A percentile compares a stretch with the other conserved stretches of the same genome.
These are phyloP conservation scores for Coniochaeta sp. DNA, from an alignment of 2,329 filamentous ascomycete genomes.

Conservation along the genomic window DNA sequence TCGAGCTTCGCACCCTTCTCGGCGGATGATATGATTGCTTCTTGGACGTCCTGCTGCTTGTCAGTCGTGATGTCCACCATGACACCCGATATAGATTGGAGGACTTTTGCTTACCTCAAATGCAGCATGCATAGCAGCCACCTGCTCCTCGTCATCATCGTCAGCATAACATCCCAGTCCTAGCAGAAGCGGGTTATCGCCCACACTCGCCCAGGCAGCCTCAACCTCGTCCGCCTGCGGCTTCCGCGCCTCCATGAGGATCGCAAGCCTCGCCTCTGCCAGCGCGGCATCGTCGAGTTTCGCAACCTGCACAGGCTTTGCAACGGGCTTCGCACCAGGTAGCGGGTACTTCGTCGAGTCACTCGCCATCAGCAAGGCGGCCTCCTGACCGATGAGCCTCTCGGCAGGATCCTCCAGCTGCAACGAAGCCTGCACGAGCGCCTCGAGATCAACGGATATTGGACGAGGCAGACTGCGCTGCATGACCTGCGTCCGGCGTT, in stretches of 20 bases:
- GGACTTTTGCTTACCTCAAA: conserved; percentile 56
- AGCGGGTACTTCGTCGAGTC: conserved; percentile 71
- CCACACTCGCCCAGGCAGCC: conserved; percentile 43
- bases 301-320: conserved; percentile 51
- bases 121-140: conserved; percentile 55
- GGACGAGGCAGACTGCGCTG: conserved; percentile 78
- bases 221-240: conserved; percentile 44
- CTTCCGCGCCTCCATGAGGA: conserved; percentile 61
- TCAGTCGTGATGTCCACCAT: conserved; percentile 4
- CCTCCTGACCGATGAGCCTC: conserved; percentile 66
- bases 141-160: conserved; percentile 64
- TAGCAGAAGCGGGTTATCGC: conserved; percentile 55
- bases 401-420: conserved; percentile 56
- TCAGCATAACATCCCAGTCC: conserved; percentile 75
- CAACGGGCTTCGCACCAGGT: conserved; percentile 58
- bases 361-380: conserved; percentile 70
- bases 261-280: conserved; percentile 66
- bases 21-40: conserved; percentile 64
- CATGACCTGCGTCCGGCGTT: conserved; percentile 83
- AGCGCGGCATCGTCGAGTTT: conserved; percentile 64
- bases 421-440: conserved; percentile 57
- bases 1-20: conserved; percentile 81
- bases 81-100: too few relatives aligned
- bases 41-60: conserved; percentile 54
- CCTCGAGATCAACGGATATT: conserved; percentile 59